These are phyloP conservation scores for Hirsutella minnesotensis DNA, from an alignment of 2,329 filamentous ascomycete genomes.

Conservation along the genomic window DNA sequence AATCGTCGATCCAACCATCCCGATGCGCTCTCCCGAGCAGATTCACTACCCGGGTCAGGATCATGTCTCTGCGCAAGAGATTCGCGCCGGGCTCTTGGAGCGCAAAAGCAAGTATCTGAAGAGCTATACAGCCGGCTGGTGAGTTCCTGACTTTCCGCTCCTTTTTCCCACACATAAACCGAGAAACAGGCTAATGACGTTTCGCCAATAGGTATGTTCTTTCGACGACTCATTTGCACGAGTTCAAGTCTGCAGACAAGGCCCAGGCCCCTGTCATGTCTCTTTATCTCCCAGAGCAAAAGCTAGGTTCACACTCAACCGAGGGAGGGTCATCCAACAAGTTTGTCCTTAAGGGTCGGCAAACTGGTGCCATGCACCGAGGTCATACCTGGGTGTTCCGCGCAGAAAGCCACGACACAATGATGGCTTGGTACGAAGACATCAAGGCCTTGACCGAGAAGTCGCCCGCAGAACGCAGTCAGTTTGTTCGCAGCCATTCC, in stretches of 20 bases:
- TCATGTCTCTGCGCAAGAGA: slow-evolving; percentile 69
- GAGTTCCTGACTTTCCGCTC: no score
- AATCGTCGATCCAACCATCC: slow-evolving; percentile 75
- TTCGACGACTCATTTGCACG: slow-evolving; percentile 91
- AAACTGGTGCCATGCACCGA: slow-evolving; percentile 86
- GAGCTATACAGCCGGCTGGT: slow-evolving; percentile 94
- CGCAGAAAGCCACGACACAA: slow-evolving; percentile 72
- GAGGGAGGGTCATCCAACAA: slow-evolving; percentile 83
- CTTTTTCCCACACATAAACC: no score
- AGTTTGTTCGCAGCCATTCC: slow-evolving; percentile 74
- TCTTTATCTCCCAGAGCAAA: slow-evolving; percentile 86
- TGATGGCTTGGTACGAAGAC: slow-evolving; percentile 94
- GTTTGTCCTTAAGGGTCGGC: slow-evolving; percentile 92
- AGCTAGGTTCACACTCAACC: slow-evolving; percentile 81
- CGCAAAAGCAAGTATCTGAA: slow-evolving; percentile 98
- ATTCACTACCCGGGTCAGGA: slow-evolving; percentile 89
- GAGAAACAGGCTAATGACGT: no score
- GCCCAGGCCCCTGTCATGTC: slow-evolving; percentile 91
- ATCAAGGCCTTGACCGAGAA: slow-evolving; percentile 84
- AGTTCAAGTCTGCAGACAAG: slow-evolving; percentile 97
- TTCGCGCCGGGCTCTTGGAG: slow-evolving; percentile 83
- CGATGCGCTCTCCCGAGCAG: slow-evolving; percentile 64
- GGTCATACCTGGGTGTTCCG: slow-evolving; percentile 63
- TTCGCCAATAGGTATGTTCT: slow-evolving; percentile 67
- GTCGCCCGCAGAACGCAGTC: slow-evolving; percentile 75